phyloP scores from a whole-genome alignment of 768 basidiomycete species.

The Leccinum subtestaceum region DNA sequence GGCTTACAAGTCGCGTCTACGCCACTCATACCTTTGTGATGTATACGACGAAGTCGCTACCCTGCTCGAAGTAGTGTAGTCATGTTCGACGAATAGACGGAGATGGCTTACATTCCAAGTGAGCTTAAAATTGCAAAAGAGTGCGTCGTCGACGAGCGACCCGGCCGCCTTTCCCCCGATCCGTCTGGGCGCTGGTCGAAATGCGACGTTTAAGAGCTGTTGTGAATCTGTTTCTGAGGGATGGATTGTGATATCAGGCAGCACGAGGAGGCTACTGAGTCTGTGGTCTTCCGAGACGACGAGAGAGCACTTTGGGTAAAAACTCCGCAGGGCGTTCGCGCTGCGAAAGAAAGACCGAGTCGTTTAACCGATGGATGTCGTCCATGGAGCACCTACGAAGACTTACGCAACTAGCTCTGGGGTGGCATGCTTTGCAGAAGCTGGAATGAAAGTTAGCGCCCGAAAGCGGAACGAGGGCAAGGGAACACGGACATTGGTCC shows the following conservation, averaged over 20 bases:
- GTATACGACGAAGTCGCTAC: conserved; percentile 56
- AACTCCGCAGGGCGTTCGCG: conserved; percentile 48
- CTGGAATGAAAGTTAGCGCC: conserved; percentile 26
- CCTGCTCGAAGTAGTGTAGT: conserved; percentile 31
- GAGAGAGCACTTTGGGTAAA: conserved; percentile 63
- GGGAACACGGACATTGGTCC: conserved; percentile 42
- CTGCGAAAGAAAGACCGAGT: conserved; percentile 9
- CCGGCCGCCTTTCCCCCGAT: conserved; percentile 44
- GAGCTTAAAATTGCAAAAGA: conserved; percentile 53
- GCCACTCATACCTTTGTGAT: conserved; percentile 41
- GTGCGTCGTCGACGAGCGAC: conserved; percentile 47
- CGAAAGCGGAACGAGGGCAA: neutral
- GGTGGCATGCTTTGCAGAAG: conserved; percentile 50
- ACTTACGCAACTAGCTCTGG: conserved; percentile 48
- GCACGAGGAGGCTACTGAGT: conserved; percentile 46
- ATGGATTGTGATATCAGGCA: conserved; percentile 46
- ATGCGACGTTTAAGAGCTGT: conserved; percentile 47
- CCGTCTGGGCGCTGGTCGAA: conserved; percentile 46
- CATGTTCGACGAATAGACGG: neutral
- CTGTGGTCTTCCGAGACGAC: conserved; percentile 48
- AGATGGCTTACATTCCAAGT: conserved; percentile 53
- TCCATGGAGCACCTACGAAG: neutral
- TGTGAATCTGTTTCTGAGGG: conserved; percentile 47
- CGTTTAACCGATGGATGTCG: conserved; percentile 6
- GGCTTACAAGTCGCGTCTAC: neutral